Evolutionary conservation across 345 rosid genomes (phyloP), one percentile per base, ranked within the genome.

Genomic region (Gossypium raimondii): DNA sequence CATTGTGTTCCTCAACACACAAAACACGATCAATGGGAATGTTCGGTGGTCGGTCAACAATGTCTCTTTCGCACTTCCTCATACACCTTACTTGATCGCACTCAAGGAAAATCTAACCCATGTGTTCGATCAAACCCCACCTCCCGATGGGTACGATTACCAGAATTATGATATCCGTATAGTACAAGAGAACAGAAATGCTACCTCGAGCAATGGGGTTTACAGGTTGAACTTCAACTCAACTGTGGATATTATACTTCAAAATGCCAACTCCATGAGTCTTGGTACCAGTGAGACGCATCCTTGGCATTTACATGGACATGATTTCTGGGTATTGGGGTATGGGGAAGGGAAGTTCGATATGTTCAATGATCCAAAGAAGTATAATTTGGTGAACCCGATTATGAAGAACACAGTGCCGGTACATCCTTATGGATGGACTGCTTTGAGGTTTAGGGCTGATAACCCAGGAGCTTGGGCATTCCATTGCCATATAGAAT

Each of bases 301-400:
- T 73, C 87, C 94, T 0, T 83, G 97, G 98, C 98, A 89, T 83
- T 81, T 93, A 2, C 97, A 91, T 22, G 97, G 97, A 24, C 97
- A 90, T 72, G 97, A 93, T 80, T 93, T 90, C 61, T 93, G 94
- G 98, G 94, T 89, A 2, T 52, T 93, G 0, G 90, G 94, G 0
- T 86, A 91, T 2, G 97, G 97, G 6, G 69, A 64, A 11, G 94
- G 98, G 0, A 87, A 90, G 66, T 93, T 88, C 25, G 79, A 91
- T 50, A 45, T 73, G 43, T 6, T 25, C 7, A 81, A 76, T 7
- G 94, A 93, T 58, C 79, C 82, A 0, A 77, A 65, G 67, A 77
- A 77, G 14, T 93, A 81, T 77, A 91, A 91, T 67, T 64, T 88
- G 85, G 86, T 75, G 3, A 34, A 89, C 72, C 97, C 94, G n/a